Evolutionary conservation across 2,329 filamentous ascomycete genomes (phyloP), one percentile per base, ranked within the genome.

Genomic region (Fusarium protoensiforme): DNA sequence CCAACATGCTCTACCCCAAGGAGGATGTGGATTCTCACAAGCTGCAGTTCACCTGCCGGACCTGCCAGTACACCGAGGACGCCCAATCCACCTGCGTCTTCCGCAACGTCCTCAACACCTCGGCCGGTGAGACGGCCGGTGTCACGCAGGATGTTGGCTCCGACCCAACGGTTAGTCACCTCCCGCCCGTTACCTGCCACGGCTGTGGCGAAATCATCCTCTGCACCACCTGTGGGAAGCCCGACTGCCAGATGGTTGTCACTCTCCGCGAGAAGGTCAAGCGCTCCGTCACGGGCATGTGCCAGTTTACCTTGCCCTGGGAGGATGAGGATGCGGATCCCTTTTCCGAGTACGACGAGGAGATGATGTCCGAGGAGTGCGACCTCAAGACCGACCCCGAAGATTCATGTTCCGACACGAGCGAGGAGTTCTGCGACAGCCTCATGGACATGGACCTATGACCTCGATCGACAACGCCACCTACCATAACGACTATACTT

Each of bases 1-100:
- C 95, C 78, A 99, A 99, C 88, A 93, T 99, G 90, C 88, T 99
- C 64, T 98, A 98, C 81, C 96, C 96, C 59, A 96, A 97, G 85
- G 97, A 99, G 87, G 95, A 99, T 84, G 91, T 92, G 72, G 88
- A 92, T 70, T 91, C 91, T 71, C 94, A 94, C 85, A 92, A 92
- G 79, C 92, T 99, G 77, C 93, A 98, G 87, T 99, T 97, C 85
- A 95, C 94, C 73, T 99, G 96, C 87, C 94, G 96, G 78, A 98
- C 95, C 65, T 99, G 96, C 86, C 92, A 95, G 81, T 98, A 94
- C 85, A 94, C 92, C 78, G 95, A 98, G 81, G 91, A 93, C 73
- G 95, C 96, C 35, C 91, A 91, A 70, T 96, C 94, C 24, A 92
- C 94, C 70, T 98, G 96, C 84, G 94, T 98, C 80, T 99, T 96